Conservation (phyloP, 306 rosid genomes). For the Trifolium repens region DNA sequence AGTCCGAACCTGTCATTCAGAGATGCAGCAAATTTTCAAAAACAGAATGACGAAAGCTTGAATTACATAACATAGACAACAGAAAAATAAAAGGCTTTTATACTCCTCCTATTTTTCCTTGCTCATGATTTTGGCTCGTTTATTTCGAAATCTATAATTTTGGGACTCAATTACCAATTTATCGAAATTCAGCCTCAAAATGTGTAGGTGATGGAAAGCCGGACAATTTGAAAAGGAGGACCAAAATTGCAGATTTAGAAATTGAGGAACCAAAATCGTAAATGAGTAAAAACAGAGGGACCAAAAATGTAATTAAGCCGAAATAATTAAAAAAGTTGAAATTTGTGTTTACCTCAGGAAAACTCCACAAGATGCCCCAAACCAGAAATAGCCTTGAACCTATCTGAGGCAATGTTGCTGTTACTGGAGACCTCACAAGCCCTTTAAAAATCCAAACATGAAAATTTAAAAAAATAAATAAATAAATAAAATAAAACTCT, state of each 20-base stretch:
- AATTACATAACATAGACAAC: conserved; percentile 1
- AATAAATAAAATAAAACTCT: conserved; percentile 25
- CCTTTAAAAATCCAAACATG: conserved; percentile 50
- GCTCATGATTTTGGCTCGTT: neutral
- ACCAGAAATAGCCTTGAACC: conserved; percentile 70
- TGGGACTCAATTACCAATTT: neutral
- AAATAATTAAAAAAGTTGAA: neutral
- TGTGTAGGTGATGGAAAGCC: neutral
- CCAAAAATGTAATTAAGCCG: neutral
- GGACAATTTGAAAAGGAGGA: neutral
- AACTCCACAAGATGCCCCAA: conserved; percentile 91
- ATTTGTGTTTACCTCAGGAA: conserved; percentile 54
- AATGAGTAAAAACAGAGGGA: neutral
- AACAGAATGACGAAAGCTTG: neutral
- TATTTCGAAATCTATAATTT: neutral
- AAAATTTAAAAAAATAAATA: neutral
- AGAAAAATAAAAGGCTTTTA: neutral
- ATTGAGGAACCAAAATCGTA: neutral
- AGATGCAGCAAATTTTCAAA: conserved; percentile 21
- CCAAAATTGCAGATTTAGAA: neutral
- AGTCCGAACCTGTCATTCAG: conserved; percentile 55
- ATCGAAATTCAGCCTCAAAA: neutral
- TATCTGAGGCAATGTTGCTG: conserved; percentile 88
- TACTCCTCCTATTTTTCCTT: neutral
- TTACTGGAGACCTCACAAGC: conserved; percentile 78